Evolutionary conservation across 768 basidiomycete species (phyloP).

Genomic region (Trametes meyenii): DNA sequence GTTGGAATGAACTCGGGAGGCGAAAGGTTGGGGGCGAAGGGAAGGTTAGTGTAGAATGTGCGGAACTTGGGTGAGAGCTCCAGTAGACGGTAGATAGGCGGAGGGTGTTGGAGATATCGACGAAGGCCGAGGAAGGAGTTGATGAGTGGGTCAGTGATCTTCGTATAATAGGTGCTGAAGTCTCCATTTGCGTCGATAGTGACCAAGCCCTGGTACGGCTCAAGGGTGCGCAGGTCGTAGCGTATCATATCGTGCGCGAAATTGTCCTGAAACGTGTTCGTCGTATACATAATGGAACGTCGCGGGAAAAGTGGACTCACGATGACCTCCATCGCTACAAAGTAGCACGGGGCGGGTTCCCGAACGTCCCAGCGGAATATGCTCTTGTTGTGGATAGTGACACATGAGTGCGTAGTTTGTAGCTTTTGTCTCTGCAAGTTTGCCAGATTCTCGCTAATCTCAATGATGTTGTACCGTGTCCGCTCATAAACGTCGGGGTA

Average conservation of each 20-base stretch:
- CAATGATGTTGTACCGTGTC: slow-evolving; percentile 91
- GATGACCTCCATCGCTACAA: slow-evolving; percentile 94
- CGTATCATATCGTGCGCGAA: slow-evolving; percentile 95
- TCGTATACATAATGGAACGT: background rate
- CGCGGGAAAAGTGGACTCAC: slow-evolving; percentile 49
- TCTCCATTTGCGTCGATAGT: slow-evolving; percentile 80
- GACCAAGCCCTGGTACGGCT: slow-evolving; percentile 84
- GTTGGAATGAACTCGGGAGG: slow-evolving; percentile 91
- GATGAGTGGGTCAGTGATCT: slow-evolving; percentile 84
- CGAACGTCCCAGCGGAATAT: slow-evolving; percentile 82
- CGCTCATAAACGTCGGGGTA: slow-evolving; percentile 94
- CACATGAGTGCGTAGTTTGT: slow-evolving; percentile 63
- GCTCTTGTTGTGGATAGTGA: slow-evolving; percentile 71
- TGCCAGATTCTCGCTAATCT: slow-evolving; percentile 84
- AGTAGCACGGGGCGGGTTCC: slow-evolving; percentile 86
- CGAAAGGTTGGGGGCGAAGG: slow-evolving; percentile 90
- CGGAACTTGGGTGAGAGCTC: slow-evolving; percentile 60
- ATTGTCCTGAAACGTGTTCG: slow-evolving; percentile 67
- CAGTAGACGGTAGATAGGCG: slow-evolving; percentile 58
- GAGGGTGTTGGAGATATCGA: slow-evolving; percentile 55
- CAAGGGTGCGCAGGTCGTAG: slow-evolving; percentile 77
- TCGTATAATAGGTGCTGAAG: slow-evolving; percentile 81
- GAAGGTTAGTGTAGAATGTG: slow-evolving; percentile 66
- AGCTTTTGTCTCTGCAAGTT: slow-evolving; percentile 70
- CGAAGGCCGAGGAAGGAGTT: slow-evolving; percentile 75